Conservation (phyloP, 495 filamentous ascomycete genomes). For the Xylaria intraflava region DNA sequence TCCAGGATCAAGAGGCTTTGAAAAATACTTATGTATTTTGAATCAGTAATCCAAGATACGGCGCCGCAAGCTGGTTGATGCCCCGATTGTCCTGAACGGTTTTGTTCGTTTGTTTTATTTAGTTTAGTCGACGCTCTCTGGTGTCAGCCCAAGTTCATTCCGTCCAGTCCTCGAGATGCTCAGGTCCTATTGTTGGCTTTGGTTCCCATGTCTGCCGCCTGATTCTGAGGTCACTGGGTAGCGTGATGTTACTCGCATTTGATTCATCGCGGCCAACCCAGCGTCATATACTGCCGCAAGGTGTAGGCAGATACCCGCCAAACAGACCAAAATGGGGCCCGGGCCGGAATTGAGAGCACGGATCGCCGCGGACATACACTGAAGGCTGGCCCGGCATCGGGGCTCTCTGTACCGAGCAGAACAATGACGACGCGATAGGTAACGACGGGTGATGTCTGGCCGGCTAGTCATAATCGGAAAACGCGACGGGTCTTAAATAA, state of each 20-base stretch:
- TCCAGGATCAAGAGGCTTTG: slow-evolving; percentile 53
- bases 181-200: background rate
- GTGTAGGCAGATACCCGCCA: background rate
- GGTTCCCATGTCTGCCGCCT: background rate
- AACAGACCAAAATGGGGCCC: background rate
- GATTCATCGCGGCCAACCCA: background rate
- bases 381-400: background rate
- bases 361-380: background rate
- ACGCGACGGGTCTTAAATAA: background rate
- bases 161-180: background rate
- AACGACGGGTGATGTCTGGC: background rate
- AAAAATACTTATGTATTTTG: slow-evolving; percentile 21
- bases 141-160: background rate
- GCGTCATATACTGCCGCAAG: background rate
- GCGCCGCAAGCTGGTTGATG: background rate
- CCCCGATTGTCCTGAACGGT: background rate
- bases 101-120: background rate
- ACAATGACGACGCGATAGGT: background rate
- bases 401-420: background rate
- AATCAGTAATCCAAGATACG: background rate
- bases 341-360: background rate
- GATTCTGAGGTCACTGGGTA: background rate
- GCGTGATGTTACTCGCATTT: background rate
- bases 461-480: background rate
- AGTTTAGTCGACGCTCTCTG: background rate